phyloP scores from a whole-genome alignment of 257 asterid genomes.

The Buddleja alternifolia region DNA sequence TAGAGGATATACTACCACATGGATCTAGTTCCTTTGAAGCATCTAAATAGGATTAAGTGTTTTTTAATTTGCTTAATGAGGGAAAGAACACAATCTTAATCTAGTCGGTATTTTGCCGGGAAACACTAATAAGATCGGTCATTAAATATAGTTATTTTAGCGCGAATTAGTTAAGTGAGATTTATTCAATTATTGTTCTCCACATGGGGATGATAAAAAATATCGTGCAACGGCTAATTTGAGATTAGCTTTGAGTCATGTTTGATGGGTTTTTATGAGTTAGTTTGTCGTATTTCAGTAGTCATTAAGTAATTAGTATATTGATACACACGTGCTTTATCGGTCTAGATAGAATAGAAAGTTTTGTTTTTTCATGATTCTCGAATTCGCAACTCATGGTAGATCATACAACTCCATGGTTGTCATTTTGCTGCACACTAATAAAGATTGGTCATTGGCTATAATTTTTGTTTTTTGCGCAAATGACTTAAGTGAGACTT shows the following conservation, averaged over 20 bases:
- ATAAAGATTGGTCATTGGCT: slow-evolving; percentile 5
- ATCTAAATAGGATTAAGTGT: not conserved
- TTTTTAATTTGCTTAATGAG: not conserved
- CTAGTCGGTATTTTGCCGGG: not conserved
- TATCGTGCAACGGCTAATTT: not conserved
- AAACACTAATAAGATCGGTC: not conserved
- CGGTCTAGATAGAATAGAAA: too few species aligned
- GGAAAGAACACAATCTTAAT: not conserved
- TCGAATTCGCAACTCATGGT: too few species aligned
- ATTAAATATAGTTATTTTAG: not conserved
- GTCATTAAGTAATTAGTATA: too few species aligned
- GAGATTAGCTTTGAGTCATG: not conserved
- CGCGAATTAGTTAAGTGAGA: not conserved
- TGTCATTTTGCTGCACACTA: not conserved
- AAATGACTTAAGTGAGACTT: slow-evolving; percentile 19
- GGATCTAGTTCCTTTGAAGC: not conserved
- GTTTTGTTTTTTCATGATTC: too few species aligned
- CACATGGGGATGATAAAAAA: not conserved
- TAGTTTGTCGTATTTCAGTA: not conserved
- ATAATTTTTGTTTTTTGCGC: not conserved
- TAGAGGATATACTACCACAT: not conserved
- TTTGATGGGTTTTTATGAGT: not conserved
- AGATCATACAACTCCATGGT: not conserved
- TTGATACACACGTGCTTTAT: too few species aligned
- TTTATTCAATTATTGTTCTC: not conserved